phyloP scores from a whole-genome alignment of 2,329 filamentous ascomycete species.

The Nemania bipapillata region DNA sequence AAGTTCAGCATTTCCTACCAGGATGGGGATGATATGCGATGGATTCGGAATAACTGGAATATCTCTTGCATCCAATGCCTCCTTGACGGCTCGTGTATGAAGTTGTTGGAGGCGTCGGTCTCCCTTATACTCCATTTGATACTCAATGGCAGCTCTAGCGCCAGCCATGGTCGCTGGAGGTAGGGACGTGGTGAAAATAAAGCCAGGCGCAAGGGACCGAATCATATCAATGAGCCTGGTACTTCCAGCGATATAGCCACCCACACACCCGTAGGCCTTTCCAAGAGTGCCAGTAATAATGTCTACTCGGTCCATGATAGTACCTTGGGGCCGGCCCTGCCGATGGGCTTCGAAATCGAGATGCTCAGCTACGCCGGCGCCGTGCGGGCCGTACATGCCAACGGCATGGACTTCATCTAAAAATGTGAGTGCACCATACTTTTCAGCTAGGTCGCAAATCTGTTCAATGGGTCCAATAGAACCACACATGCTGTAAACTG shows the following conservation, averaged over 20 bases:
- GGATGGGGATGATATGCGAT: conserved; percentile 91
- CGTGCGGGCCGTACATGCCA: conserved; percentile 97
- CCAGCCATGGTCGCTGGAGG: conserved; percentile 97
- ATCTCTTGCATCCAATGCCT: conserved; percentile 78
- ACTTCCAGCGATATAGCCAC: conserved; percentile 95
- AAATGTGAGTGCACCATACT: conserved; percentile 97
- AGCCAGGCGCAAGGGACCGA: conserved; percentile 92
- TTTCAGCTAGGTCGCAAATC: conserved; percentile 95
- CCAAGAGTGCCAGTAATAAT: conserved; percentile 98
- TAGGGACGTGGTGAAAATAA: conserved; percentile 98
- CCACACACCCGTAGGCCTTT: conserved; percentile 97
- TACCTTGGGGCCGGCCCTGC: conserved; percentile 78
- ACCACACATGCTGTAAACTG: conserved; percentile 99
- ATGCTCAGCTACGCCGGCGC: conserved; percentile 96
- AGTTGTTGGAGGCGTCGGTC: conserved; percentile 94
- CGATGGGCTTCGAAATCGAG: conserved; percentile 90
- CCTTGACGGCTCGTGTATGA: conserved; percentile 94
- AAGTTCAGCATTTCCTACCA: conserved; percentile 92
- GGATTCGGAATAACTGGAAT: conserved; percentile 98
- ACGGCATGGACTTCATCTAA: conserved; percentile 98
- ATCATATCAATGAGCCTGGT: conserved; percentile 88
- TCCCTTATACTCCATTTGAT: conserved; percentile 84
- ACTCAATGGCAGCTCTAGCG: conserved; percentile 89
- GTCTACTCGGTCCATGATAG: conserved; percentile 93
- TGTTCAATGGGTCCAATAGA: conserved; percentile 94